Percentiles rank a stretch among this genome's conserved stretches.
phyloP scores from a whole-genome alignment of 1,284 basidiomycete species.

The Tylopilus sp. region DNA sequence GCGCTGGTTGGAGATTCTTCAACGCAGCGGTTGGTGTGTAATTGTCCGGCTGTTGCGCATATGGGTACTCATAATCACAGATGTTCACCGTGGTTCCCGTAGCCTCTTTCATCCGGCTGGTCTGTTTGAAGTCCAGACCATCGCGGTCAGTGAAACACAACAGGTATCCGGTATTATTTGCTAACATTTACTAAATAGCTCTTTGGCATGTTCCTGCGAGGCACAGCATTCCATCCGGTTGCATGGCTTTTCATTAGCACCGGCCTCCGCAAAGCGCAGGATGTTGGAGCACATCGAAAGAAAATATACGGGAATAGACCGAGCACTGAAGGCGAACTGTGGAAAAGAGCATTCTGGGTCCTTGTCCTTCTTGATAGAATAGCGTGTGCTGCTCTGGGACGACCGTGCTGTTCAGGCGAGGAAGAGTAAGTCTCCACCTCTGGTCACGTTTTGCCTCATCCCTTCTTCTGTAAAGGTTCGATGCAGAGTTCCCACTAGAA shows the following conservation, averaged over 20 bases:
- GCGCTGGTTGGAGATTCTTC: slow-evolving; percentile 70
- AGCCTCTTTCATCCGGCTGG: slow-evolving; percentile 62
- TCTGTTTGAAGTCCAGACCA: slow-evolving; percentile 74
- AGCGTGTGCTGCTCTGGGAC: slow-evolving; percentile 64
- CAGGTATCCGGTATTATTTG: slow-evolving; percentile 2
- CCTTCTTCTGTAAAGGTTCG: slow-evolving; percentile 51
- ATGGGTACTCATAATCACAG: slow-evolving; percentile 28
- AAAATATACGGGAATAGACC: slow-evolving; percentile 49
- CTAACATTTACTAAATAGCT: slow-evolving; percentile 35
- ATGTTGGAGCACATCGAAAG: slow-evolving; percentile 65
- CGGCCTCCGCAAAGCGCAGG: slow-evolving; percentile 71
- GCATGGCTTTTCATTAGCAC: slow-evolving; percentile 66
- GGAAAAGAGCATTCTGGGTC: slow-evolving; percentile 81
- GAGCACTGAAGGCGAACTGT: slow-evolving; percentile 63
- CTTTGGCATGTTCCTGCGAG: slow-evolving; percentile 50
- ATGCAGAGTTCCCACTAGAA: slow-evolving; percentile 75
- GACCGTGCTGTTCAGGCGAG: slow-evolving; percentile 69
- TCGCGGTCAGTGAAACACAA: slow-evolving; percentile 42
- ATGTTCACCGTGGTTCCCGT: slow-evolving; percentile 53
- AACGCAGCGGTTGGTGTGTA: slow-evolving; percentile 48
- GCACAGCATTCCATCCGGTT: slow-evolving; percentile 55
- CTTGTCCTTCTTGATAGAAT: slow-evolving; percentile 63
- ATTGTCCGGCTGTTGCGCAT: not conserved
- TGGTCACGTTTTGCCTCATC: slow-evolving; percentile 10
- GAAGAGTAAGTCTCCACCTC: slow-evolving; percentile 62